Percentiles rank a stretch among this genome's conserved stretches.
phyloP scores from a whole-genome alignment of 208 protist species.

The Trypanosoma cruzi region DNA sequence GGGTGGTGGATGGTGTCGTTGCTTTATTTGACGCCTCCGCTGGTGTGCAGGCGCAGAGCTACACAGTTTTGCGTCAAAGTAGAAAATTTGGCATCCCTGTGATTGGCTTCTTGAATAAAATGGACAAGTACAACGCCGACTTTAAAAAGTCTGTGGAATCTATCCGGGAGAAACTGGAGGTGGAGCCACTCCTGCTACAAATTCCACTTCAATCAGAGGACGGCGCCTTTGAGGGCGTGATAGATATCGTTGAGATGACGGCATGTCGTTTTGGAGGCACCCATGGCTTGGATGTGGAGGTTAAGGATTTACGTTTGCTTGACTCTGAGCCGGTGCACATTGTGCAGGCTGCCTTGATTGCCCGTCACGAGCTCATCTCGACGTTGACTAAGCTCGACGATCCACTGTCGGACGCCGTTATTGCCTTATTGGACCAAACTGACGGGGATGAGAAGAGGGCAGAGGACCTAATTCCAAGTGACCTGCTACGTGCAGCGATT shows the following conservation, averaged over 20 bases:
- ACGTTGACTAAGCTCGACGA: slow-evolving; percentile 78
- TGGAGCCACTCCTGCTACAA: slow-evolving; percentile 90
- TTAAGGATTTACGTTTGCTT: slow-evolving; percentile 7
- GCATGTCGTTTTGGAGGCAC: slow-evolving; percentile 62
- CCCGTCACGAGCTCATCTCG: slow-evolving; percentile 54
- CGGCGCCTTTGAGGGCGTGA: slow-evolving; percentile 76
- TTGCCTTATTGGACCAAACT: slow-evolving; percentile 62
- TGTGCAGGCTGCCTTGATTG: slow-evolving; percentile 25
- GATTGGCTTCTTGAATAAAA: slow-evolving; percentile 96
- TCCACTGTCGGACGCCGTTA: slow-evolving; percentile 61
- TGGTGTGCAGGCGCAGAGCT: slow-evolving; percentile 94
- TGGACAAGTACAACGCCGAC: slow-evolving; percentile 95
- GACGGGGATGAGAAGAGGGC: slow-evolving; percentile 75
- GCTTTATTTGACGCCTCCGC: slow-evolving; percentile 96
- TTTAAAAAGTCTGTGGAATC: slow-evolving; percentile 69
- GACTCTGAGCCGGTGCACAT: slow-evolving; percentile 49
- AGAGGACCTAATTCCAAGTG: slow-evolving; percentile 54
- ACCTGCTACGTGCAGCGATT: slow-evolving; percentile 58
- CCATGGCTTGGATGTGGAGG: slow-evolving; percentile 52
- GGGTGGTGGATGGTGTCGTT: slow-evolving; percentile 97
- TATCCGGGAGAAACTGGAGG: slow-evolving; percentile 77
- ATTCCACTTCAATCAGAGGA: slow-evolving; percentile 79
- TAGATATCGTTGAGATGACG: slow-evolving; percentile 88
- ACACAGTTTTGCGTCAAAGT: slow-evolving; percentile 90
- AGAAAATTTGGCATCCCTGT: slow-evolving; percentile 82